Evolutionary conservation across 352 stramenopile genomes (phyloP).

Genomic region (Phytophthora sojae): DNA sequence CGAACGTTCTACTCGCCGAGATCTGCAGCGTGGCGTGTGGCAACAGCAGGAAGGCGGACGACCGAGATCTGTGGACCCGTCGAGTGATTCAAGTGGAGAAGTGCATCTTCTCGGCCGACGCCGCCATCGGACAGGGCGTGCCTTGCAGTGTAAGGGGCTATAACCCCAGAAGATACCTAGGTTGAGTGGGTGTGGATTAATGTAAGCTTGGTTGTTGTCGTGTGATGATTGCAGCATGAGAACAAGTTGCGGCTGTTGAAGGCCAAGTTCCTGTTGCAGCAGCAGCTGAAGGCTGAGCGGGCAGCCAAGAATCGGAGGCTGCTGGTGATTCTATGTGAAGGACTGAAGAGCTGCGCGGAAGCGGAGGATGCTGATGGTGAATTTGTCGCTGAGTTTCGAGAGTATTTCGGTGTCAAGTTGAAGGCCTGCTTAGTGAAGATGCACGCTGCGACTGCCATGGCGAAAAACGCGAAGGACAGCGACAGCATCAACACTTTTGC

Average conservation of each 20-base stretch:
- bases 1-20: conserved; percentile 67
- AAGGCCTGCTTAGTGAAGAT: conserved; percentile 63
- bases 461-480: conserved; percentile 31
- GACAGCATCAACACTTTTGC: conserved; percentile 38
- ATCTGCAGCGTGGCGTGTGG: conserved; percentile 55
- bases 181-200: too few relatives aligned
- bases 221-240: conserved; percentile 30
- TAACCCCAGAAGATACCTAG: too few relatives aligned
- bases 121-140: conserved; percentile 24
- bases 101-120: conserved; percentile 43
- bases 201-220: neutral
- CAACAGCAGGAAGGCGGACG: conserved; percentile 44
- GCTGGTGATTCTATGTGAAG: conserved; percentile 62
- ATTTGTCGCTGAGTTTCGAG: conserved; percentile 31
- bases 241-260: conserved; percentile 62
- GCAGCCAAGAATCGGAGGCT: conserved; percentile 43
- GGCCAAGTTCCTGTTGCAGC: conserved; percentile 59
- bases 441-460: conserved; percentile 47
- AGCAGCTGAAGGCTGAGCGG: conserved; percentile 53
- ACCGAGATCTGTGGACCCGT: conserved; percentile 61
- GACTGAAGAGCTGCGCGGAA: conserved; percentile 41
- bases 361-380: conserved; percentile 8
- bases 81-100: conserved; percentile 58
- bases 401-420: conserved; percentile 66
- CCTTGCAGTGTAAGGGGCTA: conserved; percentile 24